Conservation (phyloP, 83 land plant genomes). For the Picea abies region DNA sequence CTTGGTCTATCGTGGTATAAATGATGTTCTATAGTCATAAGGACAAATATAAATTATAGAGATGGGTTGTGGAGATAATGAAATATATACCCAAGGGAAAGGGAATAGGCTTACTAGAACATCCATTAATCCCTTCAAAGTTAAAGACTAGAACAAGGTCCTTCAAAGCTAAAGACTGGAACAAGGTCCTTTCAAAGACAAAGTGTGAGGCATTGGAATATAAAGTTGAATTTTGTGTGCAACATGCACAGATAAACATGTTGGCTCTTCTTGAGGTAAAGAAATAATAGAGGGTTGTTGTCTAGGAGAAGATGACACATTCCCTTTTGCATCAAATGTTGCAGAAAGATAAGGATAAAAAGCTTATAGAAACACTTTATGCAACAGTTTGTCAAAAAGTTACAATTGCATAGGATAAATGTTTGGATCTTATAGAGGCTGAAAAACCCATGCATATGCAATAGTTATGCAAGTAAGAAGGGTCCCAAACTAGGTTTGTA, state of each 20-base stretch:
- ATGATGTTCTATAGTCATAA: too few species aligned
- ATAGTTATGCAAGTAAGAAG: neutral
- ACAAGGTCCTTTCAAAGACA: too few species aligned
- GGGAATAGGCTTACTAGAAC: too few species aligned
- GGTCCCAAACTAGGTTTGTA: constrained; percentile 67
- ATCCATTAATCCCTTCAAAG: too few species aligned
- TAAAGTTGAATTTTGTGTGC: constrained; percentile 35
- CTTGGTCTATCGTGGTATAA: too few species aligned
- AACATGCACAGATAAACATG: constrained; percentile 88
- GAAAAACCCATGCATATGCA: constrained; percentile 85
- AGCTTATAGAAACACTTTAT: constrained; percentile 58
- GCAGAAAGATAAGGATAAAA: constrained; percentile 70
- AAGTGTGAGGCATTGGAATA: too few species aligned
- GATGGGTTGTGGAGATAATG: too few species aligned
- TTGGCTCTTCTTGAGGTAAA: constrained; percentile 41
- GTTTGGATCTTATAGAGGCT: constrained; percentile 74
- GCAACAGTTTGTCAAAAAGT: constrained; percentile 77
- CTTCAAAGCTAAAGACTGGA: too few species aligned
- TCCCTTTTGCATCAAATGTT: constrained; percentile 30
- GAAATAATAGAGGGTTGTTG: constrained; percentile 44
- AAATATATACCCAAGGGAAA: too few species aligned
- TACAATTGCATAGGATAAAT: constrained; percentile 93
- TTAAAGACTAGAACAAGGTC: too few species aligned
- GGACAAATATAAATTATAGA: too few species aligned
- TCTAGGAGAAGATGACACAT: too few species aligned